phyloP scores from a whole-genome alignment of 805 yeast genomes.

The Maudiozyma pseudohumilis region DNA sequence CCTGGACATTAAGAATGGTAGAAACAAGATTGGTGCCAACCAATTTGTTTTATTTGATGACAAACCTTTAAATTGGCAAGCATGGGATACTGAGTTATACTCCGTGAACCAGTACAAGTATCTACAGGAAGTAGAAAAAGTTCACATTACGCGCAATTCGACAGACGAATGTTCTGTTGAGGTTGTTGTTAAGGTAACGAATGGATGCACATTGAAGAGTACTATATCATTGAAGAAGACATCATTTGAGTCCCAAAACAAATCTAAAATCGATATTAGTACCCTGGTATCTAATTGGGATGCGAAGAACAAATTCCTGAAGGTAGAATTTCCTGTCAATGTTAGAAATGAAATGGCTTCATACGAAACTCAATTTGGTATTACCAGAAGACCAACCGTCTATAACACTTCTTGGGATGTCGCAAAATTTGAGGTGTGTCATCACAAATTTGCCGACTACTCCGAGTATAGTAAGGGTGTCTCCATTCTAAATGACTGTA shows the following conservation, averaged over 20 bases:
- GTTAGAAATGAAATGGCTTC: conserved; percentile 66
- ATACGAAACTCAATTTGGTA: conserved; percentile 91
- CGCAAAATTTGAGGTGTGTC: conserved; percentile 92
- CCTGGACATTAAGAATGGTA: conserved; percentile 46
- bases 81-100: conserved; percentile 95
- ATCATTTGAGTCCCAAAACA: conserved; percentile 34
- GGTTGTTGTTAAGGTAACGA: conserved; percentile 51
- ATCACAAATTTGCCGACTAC: conserved; percentile 87
- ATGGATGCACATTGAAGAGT: conserved; percentile 50
- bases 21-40: conserved; percentile 59
- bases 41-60: conserved; percentile 79
- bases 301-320: conserved; percentile 77
- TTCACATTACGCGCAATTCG: conserved; percentile 30
- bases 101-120: conserved; percentile 64
- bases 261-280: conserved; percentile 40
- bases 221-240: conserved; percentile 49
- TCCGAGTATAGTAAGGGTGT: conserved; percentile 85
- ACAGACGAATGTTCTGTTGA: conserved; percentile 55
- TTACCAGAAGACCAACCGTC: conserved; percentile 87
- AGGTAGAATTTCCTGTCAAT: conserved; percentile 91
- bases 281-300: conserved; percentile 69
- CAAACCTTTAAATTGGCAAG: conserved; percentile 83
- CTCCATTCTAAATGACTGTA: conserved; percentile 68
- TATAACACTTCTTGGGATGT: conserved; percentile 93
- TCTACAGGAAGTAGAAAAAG: conserved; percentile 28